Evolutionary conservation across 192 early-diverging fungal species (phyloP).

Genomic region (Linnemannia exigua): DNA sequence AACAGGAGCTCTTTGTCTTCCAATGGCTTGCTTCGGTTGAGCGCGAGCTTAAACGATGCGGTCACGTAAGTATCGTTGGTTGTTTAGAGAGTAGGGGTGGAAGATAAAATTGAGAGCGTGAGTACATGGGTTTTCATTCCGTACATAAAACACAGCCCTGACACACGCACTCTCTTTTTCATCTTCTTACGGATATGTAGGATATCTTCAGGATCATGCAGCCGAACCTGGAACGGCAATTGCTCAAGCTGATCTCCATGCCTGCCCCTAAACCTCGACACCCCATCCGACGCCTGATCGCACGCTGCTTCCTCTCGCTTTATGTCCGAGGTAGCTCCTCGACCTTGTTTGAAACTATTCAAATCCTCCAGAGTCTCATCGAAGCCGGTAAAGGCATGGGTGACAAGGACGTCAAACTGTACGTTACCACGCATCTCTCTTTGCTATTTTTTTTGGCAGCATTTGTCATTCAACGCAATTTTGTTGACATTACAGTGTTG

Average conservation of each 20-base stretch:
- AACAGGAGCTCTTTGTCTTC: constrained; percentile 88
- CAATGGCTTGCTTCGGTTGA: constrained; percentile 93
- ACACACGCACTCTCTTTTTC: not conserved
- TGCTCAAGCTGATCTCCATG: constrained; percentile 79
- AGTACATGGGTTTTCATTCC: constrained; percentile 10
- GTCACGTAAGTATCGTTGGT: constrained; percentile 56
- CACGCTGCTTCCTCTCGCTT: constrained; percentile 75
- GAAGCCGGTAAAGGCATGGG: constrained; percentile 70
- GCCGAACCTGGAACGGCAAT: constrained; percentile 77
- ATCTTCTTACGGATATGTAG: constrained; percentile 31
- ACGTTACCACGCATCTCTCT: constrained; percentile 28
- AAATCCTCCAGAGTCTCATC: constrained; percentile 70
- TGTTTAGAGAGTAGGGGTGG: not conserved
- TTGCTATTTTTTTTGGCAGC: not conserved
- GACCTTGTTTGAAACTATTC: constrained; percentile 84
- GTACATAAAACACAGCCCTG: not conserved
- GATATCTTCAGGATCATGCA: constrained; percentile 75
- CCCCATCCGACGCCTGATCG: constrained; percentile 79
- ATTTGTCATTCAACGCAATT: too few species aligned
- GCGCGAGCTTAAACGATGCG: constrained; percentile 71
- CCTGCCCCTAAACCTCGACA: constrained; percentile 73
- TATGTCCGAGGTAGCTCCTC: constrained; percentile 84
- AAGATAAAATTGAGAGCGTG: too few species aligned
- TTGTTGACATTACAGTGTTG: too few species aligned
- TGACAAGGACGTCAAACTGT: constrained; percentile 77